A percentile compares a stretch with the other conserved stretches of the same genome.
Conservation (phyloP, 176 grass and related monocot genomes). For the Tuctoria greenei region DNA sequence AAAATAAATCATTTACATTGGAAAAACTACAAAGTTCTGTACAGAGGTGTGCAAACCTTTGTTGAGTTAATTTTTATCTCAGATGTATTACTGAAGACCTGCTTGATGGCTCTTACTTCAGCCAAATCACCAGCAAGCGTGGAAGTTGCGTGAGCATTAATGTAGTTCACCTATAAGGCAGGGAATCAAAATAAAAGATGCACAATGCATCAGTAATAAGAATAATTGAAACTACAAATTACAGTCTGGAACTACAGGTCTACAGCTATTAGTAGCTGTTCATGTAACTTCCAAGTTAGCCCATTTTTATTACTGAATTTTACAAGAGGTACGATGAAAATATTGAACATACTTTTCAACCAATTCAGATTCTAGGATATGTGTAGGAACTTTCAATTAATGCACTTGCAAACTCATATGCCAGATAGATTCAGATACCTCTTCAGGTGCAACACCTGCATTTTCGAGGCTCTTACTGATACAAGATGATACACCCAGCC, state of each 20-base stretch:
- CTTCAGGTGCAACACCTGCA: conserved; percentile 67
- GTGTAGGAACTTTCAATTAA: not conserved
- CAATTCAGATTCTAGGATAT: not conserved
- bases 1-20: not conserved
- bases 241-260: not conserved
- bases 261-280: not conserved
- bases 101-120: conserved; percentile 59
- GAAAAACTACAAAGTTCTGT: not conserved
- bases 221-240: not conserved
- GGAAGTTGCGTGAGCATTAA: conserved; percentile 72
- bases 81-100: conserved; percentile 52
- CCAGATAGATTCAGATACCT: conserved; percentile 33
- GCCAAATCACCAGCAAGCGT: conserved; percentile 66
- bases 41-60: conserved; percentile 49
- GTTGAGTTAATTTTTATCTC: conserved; percentile 69
- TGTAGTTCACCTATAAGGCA: conserved; percentile 57
- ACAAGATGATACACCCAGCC: conserved; percentile 59
- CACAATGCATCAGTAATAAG: conserved; percentile 8
- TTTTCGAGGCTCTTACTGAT: conserved; percentile 53
- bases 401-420: not conserved
- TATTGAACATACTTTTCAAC: not conserved
- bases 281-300: not conserved
- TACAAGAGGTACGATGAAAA: not conserved
- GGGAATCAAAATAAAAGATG: not conserved
- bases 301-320: not conserved